Base-by-base conservation (phyloP, 768 basidiomycete genomes). In the Cubamyces sp. region DNA sequence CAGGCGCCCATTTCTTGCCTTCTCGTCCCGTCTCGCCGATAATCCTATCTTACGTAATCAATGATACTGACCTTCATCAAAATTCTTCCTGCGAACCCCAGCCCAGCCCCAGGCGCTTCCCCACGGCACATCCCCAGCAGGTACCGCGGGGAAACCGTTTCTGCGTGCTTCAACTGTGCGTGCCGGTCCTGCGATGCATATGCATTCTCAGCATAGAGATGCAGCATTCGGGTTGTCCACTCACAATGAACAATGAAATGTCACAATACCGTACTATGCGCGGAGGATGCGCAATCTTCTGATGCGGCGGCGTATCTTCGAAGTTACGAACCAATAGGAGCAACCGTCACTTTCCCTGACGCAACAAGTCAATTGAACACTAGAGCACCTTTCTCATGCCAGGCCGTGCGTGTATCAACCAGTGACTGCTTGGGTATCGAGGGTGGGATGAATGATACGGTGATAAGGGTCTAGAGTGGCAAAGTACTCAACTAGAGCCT, bases 21-120 rank as follows among this genome's bases (percentile, higher is more conserved):
- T 39, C 60, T 43, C 55, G 64, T 55, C 46, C 57, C 58, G 59
- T 26, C 62, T 30, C n/a, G 49, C 63, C 63, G 63, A 43, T 45
- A 48, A 56, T 60, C 39, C 54, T 30, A 8, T 34, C 45, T 64
- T 50, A 64, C 63, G 62, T 64, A 64, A 62, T 15, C 49, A 26
- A 37, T 42, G 26, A 39, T 28, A 37, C 41, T 37, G 25, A 5
- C 25, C 39, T 19, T 40, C 45, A 54, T 59, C 40, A 54, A 57
- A 42, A 25, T 64, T 59, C 49, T 50, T 30, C 47, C 26, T 50
- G 40, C 41, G 45, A 41, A 41, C 39, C 48, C 54, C 49, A 62
- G 26, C 14, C 53, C 30, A 37, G n/a, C 23, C 18, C 60, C 19
- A 5, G 45, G 9, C 25, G 4, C 12, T 34, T 62, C 49, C 54